Evolutionary conservation across 148 eudicot genomes (phyloP), one percentile per base, ranked within the genome.

Genomic region (Spergularia bocconei): DNA sequence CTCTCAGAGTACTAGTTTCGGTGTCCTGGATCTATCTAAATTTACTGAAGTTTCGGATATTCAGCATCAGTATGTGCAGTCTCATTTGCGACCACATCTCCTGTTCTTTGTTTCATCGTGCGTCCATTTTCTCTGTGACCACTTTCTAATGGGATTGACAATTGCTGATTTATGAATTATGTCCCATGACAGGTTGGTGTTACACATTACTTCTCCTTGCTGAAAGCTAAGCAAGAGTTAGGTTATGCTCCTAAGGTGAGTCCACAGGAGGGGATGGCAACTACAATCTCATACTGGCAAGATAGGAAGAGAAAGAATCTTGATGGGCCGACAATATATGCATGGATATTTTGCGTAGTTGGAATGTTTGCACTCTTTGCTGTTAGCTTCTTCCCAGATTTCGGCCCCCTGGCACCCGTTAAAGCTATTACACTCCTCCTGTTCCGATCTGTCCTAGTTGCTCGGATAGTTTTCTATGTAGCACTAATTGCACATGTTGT

Each of bases 221-320:
- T 88, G 23, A 91, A 91, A 84, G 98, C 98, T 11, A 91, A 86
- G 85, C 81, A 85, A 58, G 95, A 91, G 82, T 81, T 93, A 62
- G 93, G 95, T 13, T 94, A 90, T 67, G 80, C 77, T 59, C 98
- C 98, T 11, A 63, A 86, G 79, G 93, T 90, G 65, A 91, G 80
- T 79, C 85, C 97, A 20, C 72, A 69, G 61, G 89, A 90, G 66
- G 97, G 98, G 51, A 91, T 94, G 96, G 87, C 87, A 56, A 79
- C 83, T 13, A 94, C 97, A 59, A 90, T 90, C 75, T 76, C 89
- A 74, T 91, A 91, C 67, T 90, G 85, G 86, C 88, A 86, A 74
- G 93, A 90, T 41, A 80, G 71, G 82, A 91, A 88, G 84, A 80
- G 72, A 71, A 88, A 72, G 84, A 78, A 80, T 77, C 52, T 94